Evolutionary conservation across 2,329 filamentous ascomycete species (phyloP).

Genomic region (Trichoderma afroharzianum): DNA sequence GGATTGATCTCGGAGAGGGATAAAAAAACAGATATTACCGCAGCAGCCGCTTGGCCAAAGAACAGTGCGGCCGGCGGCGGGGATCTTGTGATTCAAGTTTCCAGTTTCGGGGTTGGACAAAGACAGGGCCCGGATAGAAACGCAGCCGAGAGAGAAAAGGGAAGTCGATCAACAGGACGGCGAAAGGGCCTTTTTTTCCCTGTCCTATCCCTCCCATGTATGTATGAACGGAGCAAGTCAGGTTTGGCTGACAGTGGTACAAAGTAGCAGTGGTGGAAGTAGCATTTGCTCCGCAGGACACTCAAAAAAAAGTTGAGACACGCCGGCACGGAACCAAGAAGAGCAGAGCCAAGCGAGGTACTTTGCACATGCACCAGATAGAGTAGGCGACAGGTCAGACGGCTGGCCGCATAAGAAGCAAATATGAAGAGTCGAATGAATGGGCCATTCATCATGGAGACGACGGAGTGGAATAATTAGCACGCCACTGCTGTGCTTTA

Average conservation of each 20-base stretch:
- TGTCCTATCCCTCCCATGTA: neutral
- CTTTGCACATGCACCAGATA: neutral
- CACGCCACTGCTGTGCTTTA: neutral
- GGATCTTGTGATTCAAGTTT: slow-evolving; percentile 16
- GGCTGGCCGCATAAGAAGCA: slow-evolving; percentile 14
- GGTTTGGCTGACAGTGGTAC: neutral
- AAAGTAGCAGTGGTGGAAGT: neutral
- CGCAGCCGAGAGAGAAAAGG: slow-evolving; percentile 12
- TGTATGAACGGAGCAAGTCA: neutral
- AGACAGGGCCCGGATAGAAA: neutral
- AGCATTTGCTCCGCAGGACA: neutral
- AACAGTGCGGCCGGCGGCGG: slow-evolving; percentile 5
- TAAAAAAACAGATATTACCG: slow-evolving; percentile 3
- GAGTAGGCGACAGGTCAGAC: slow-evolving; percentile 17
- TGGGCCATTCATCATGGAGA: neutral
- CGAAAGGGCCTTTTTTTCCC: neutral
- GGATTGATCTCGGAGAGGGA: neutral
- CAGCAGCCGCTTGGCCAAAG: slow-evolving; percentile 7
- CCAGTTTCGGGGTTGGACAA: slow-evolving; percentile 15
- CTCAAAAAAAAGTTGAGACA: neutral
- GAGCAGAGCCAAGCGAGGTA: neutral
- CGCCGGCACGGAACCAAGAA: neutral
- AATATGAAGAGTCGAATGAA: slow-evolving; percentile 1
- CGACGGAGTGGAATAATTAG: neutral
- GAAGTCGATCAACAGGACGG: slow-evolving; percentile 13